Percentiles rank a stretch among this genome's conserved stretches.
Evolutionary conservation across 2,329 filamentous ascomycete genomes (phyloP).

Genomic region (Emydomyces testavorans): DNA sequence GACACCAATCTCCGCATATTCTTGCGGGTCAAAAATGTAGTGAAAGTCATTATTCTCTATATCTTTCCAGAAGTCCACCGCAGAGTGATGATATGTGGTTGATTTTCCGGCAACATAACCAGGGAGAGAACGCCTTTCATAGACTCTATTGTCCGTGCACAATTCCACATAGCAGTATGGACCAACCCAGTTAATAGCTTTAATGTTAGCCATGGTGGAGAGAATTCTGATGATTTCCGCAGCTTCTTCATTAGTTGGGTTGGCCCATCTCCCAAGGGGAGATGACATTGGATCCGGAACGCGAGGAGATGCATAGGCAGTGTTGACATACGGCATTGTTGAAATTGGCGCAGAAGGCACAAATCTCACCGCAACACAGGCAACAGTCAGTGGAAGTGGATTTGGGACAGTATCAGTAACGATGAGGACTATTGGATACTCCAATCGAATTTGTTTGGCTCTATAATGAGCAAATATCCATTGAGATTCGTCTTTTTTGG

Average conservation of each 20-base stretch:
- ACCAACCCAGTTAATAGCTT: not conserved
- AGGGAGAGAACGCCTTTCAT: slow-evolving; percentile 1
- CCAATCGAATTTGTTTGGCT: no score
- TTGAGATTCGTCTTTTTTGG: no score
- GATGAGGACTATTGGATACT: not conserved
- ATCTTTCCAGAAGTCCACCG: not conserved
- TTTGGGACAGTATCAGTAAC: not conserved
- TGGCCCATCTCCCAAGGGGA: not conserved
- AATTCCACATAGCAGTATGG: not conserved
- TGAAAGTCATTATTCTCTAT: not conserved
- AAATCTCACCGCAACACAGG: not conserved
- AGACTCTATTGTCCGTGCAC: not conserved
- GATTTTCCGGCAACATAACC: not conserved
- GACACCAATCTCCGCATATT: no score
- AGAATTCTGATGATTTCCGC: not conserved
- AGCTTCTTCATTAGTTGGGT: not conserved
- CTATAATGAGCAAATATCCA: no score
- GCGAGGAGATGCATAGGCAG: slow-evolving; percentile 1
- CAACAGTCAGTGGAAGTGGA: not conserved
- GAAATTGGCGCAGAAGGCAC: not conserved
- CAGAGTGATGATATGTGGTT: slow-evolving; percentile 1
- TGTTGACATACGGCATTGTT: not conserved
- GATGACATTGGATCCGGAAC: not conserved
- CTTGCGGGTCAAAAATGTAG: no score
- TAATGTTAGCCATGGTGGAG: not conserved